These are phyloP conservation scores for Alternaria sp. DNA, from an alignment of 2,329 filamentous ascomycete species.

Conservation along the genomic window DNA sequence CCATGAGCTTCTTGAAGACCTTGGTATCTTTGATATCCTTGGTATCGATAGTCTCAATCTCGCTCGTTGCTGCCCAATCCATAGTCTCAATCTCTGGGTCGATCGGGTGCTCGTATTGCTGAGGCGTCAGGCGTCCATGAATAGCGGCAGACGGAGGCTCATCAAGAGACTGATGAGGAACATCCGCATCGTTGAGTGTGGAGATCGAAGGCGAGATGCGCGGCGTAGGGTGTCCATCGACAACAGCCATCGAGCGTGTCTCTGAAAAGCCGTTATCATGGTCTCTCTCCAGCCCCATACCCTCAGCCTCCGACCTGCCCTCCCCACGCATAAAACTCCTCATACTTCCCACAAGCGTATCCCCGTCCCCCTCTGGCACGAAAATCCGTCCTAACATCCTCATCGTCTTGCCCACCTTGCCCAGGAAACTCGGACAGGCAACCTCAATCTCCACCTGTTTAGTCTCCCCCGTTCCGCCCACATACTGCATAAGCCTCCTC, in stretches of 20 bases:
- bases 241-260: background rate
- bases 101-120: background rate
- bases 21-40: background rate
- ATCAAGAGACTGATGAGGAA: background rate
- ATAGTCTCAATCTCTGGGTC: background rate
- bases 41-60: background rate
- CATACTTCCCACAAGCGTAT: background rate
- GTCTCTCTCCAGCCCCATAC: background rate
- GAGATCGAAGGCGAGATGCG: background rate
- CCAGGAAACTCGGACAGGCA: constrained; percentile 2
- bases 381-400: background rate
- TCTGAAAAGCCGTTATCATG: background rate
- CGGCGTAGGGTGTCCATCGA: background rate
- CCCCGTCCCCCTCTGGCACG: constrained; percentile 3
- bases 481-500: background rate
- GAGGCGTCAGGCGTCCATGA: background rate
- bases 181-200: background rate
- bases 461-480: background rate
- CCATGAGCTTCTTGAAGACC: background rate
- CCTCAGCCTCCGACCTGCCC: background rate
- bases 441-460: constrained; percentile 1
- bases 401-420: constrained; percentile 1
- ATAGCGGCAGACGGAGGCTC: background rate
- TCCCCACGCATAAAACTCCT: background rate
- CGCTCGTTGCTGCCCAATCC: background rate